Conservation (phyloP, 192 early-diverging fungal species). For the Coemansia nantahalensis region DNA sequence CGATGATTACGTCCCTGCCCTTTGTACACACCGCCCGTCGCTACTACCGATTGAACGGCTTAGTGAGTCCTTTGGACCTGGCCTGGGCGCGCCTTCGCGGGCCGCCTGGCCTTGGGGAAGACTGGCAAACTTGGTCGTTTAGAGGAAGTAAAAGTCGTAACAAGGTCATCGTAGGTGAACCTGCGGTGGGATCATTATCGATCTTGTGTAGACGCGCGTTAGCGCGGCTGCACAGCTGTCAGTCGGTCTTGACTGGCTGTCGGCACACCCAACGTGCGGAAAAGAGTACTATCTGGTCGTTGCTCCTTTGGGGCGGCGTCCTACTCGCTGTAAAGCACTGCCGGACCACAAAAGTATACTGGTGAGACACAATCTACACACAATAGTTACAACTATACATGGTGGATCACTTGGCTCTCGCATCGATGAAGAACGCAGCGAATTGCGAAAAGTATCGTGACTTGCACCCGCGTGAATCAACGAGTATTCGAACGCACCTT, state of each 20-base stretch:
- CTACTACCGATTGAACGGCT: constrained; percentile 84
- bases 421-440: constrained; percentile 76
- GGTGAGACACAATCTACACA: constrained; percentile 5
- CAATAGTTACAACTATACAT: constrained; percentile 57
- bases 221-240: no score
- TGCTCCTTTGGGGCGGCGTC: no score
- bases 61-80: constrained; percentile 76
- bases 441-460: constrained; percentile 72
- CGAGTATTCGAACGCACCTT: constrained; percentile 71
- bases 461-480: constrained; percentile 69
- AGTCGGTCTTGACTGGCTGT: no score
- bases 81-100: constrained; percentile 29
- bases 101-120: constrained; percentile 53
- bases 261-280: no score
- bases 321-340: no score
- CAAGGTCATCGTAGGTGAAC: constrained; percentile 79
- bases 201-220: no score
- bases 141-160: constrained; percentile 89
- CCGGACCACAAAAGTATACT: no score
- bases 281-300: no score
- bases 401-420: constrained; percentile 69
- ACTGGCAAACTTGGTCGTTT: constrained; percentile 81
- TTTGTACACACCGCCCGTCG: constrained; percentile 77
- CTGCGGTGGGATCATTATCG: constrained; percentile 62
- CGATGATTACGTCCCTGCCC: constrained; percentile 80